Evolutionary conservation across 495 filamentous ascomycete genomes (phyloP).

Genomic region (Neurospora hispaniola): DNA sequence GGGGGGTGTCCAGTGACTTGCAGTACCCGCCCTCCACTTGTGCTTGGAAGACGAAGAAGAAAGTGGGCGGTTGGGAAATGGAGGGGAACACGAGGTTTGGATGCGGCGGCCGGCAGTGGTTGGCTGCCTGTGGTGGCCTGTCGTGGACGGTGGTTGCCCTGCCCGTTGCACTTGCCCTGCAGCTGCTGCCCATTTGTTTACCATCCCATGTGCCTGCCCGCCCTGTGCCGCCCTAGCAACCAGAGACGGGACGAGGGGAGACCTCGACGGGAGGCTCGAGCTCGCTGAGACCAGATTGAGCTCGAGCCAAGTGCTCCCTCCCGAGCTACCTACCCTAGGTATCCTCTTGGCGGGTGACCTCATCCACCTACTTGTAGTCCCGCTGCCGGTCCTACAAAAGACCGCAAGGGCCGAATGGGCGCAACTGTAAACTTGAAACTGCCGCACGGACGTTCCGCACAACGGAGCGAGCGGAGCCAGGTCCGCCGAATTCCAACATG

Average conservation of each 20-base stretch:
- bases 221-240: neutral
- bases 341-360: conserved; percentile 4
- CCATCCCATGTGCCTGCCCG: neutral
- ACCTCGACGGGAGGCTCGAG: neutral
- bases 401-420: neutral
- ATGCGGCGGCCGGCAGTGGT: neutral
- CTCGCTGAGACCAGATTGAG: neutral
- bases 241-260: neutral
- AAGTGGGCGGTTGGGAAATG: neutral
- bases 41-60: neutral
- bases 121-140: neutral
- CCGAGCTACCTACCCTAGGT: neutral
- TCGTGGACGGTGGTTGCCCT: neutral
- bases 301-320: neutral
- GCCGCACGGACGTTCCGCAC: neutral
- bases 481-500: neutral
- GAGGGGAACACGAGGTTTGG: neutral
- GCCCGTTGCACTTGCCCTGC: neutral
- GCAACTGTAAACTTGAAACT: neutral
- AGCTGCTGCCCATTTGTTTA: neutral
- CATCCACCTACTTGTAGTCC: neutral
- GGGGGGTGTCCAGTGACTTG: neutral
- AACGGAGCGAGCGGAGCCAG: neutral
- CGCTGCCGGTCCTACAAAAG: neutral
- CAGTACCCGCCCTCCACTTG: neutral